Base-by-base conservation (phyloP, 805 yeast species). In the Hanseniaspora mollemarum region DNA sequence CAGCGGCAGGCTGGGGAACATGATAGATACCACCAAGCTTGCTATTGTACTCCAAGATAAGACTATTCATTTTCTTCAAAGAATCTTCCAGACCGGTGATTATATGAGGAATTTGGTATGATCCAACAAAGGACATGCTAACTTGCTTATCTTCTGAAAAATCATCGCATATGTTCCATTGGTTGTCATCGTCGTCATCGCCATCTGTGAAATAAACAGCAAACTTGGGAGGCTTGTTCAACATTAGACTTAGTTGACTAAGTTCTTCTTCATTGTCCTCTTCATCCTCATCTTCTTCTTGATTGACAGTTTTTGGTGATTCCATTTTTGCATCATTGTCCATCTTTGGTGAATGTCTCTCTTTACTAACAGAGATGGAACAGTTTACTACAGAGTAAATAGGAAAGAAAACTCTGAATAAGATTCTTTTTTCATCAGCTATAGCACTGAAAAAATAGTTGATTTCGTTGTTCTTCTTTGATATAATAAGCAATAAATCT, bases 81-180 rank as follows among this genome's bases (percentile, higher is more conserved):
- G 80, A 73, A 41, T 65, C 67, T 58, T 68, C 70, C 10, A 68
- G 62, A 1, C 90, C 92, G 22, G 76, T 79, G 36, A 83, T 64
- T 1, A 81, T 76, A 63, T 83, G 92, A 0, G 88, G 87, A 13
- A 78, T 69, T 19, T 74, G 73, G 2, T 77, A 70, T 1, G 85
- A 84, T 3, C 78, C 78, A 28, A 71, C 67, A 60, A 69, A 77
- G 0, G 92, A 90, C 53, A 72, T 74, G 50, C 77, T 77, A 5
- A 84, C 92, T 60, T 83, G 90, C 59, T 81, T 87, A 13, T 85
- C 88, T 58, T 83, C 92, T 53, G 86, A 79, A 57, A 84, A 84
- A 64, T 84, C 94, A 53, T 82, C 90, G 64, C 90, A 83, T 24
- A 82, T 79, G 1, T 84, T 79, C 88, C 88, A 81, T 58, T 78